Evolutionary conservation across 768 basidiomycete species (phyloP).

Genomic region (Rhizopogon vesiculosus): DNA sequence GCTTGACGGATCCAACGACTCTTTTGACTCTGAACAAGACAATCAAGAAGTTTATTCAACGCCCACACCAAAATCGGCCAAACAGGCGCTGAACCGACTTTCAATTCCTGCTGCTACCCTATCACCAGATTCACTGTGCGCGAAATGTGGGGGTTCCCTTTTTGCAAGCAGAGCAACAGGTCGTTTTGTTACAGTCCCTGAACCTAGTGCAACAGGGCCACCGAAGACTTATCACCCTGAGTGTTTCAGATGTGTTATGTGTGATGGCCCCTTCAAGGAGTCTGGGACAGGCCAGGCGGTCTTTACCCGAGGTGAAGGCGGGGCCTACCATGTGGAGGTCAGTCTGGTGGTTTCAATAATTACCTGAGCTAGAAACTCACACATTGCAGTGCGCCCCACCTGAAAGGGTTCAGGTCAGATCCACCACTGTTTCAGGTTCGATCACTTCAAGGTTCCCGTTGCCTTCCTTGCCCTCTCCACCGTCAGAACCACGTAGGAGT

Average conservation of each 20-base stretch:
- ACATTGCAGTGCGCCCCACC: constrained; percentile 38
- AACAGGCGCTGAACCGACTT: constrained; percentile 18
- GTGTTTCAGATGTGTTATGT: constrained; percentile 73
- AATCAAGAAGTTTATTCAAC: constrained; percentile 7
- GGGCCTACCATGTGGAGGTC: constrained; percentile 66
- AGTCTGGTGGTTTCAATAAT: constrained; percentile 3
- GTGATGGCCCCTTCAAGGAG: constrained; percentile 61
- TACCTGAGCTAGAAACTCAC: constrained; percentile 6
- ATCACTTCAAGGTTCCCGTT: constrained; percentile 9
- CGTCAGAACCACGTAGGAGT: constrained; percentile 16
- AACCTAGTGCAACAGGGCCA: constrained; percentile 31
- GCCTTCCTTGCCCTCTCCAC: constrained; percentile 10
- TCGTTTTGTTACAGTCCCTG: constrained; percentile 69
- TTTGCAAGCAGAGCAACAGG: constrained; percentile 56
- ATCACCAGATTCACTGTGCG: constrained; percentile 45
- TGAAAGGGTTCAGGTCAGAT: constrained; percentile 22
- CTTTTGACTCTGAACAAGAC: constrained; percentile 5
- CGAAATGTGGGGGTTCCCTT: constrained; percentile 53
- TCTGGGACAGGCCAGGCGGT: constrained; percentile 55
- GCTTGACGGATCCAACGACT: constrained; percentile 12
- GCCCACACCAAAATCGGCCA: constrained; percentile 21
- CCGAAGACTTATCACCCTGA: constrained; percentile 67
- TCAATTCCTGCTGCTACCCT: constrained; percentile 27
- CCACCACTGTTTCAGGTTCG: constrained; percentile 3
- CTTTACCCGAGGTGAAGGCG: constrained; percentile 62